Evolutionary conservation across 805 yeast species (phyloP).

Genomic region (Lachancea sp.): DNA sequence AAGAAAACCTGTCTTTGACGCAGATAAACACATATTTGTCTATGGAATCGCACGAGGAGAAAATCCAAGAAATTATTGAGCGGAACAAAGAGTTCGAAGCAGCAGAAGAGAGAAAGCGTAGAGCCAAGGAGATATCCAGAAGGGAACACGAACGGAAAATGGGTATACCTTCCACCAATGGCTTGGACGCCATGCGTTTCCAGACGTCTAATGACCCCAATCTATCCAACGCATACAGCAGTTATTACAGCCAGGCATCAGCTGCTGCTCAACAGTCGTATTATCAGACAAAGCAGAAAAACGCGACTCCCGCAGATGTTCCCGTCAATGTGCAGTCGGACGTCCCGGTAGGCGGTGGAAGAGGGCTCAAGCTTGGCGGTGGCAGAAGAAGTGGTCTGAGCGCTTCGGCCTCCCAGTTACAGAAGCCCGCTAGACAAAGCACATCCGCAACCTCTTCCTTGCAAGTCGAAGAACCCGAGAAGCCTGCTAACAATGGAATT

Average conservation of each 20-base stretch:
- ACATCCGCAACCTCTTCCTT: conserved; percentile 14
- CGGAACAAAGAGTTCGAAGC: conserved; percentile 96
- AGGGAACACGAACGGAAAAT: conserved; percentile 45
- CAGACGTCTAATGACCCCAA: conserved; percentile 29
- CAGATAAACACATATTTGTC: conserved; percentile 87
- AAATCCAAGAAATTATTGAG: conserved; percentile 95
- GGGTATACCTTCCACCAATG: conserved; percentile 29
- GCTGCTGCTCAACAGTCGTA: conserved; percentile 35
- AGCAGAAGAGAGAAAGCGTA: conserved; percentile 90
- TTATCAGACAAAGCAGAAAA: conserved; percentile 14
- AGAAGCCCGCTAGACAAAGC: conserved; percentile 15
- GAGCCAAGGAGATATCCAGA: conserved; percentile 84
- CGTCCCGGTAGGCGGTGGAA: conserved; percentile 14
- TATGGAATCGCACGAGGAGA: conserved; percentile 98
- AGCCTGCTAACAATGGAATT: conserved; percentile 62
- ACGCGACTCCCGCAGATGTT: conserved; percentile 7
- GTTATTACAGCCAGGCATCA: conserved; percentile 33
- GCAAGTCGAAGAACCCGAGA: conserved; percentile 23
- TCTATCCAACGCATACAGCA: conserved; percentile 34
- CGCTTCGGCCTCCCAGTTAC: conserved; percentile 8
- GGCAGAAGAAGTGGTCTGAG: conserved; percentile 8
- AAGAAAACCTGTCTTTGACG: conserved; percentile 72
- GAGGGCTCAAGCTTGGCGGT: conserved; percentile 28
- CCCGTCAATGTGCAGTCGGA: conserved; percentile 2
- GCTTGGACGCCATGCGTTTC: conserved; percentile 23